A percentile compares a stretch with the other conserved stretches of the same genome.
Conservation (phyloP, 2,329 filamentous ascomycete species). For the Sordariomycetes sp. region DNA sequence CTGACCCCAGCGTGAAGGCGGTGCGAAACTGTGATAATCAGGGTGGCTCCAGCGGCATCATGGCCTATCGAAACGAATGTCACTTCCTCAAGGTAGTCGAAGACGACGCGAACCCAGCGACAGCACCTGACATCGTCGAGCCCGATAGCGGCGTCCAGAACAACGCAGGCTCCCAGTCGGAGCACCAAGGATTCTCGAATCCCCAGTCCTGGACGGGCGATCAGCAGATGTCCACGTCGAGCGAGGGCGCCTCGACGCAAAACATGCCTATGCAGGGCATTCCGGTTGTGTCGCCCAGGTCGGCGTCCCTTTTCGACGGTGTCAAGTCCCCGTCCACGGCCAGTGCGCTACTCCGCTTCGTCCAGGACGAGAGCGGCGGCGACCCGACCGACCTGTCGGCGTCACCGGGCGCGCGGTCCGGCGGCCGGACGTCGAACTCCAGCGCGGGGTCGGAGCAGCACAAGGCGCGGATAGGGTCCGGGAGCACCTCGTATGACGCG, state of each 20-base stretch:
- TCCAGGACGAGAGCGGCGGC: conserved; percentile 26
- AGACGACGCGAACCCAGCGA: conserved; percentile 25
- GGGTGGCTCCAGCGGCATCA: conserved; percentile 23
- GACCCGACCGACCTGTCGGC: conserved; percentile 30
- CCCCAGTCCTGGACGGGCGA: conserved; percentile 22
- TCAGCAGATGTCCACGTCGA: conserved; percentile 15
- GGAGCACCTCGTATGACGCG: conserved; percentile 33
- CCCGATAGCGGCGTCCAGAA: conserved; percentile 18
- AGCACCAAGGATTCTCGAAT: background rate
- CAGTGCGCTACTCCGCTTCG: conserved; percentile 21
- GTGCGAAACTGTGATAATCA: conserved; percentile 17
- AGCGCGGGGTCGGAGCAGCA: conserved; percentile 21
- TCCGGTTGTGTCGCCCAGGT: conserved; percentile 20
- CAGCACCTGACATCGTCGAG: conserved; percentile 24
- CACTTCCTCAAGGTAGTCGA: conserved; percentile 24
- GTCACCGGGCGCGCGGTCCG: conserved; percentile 37
- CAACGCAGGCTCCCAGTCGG: conserved; percentile 6
- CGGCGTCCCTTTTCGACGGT: conserved; percentile 5
- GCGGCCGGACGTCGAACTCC: conserved; percentile 46
- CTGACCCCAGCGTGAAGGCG: background rate
- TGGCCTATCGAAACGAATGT: conserved; percentile 30
- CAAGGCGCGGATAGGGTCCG: conserved; percentile 17
- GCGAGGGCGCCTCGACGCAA: background rate
- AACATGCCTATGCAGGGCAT: conserved; percentile 10
- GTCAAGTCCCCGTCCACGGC: conserved; percentile 6